Conservation (phyloP, 2,329 filamentous ascomycete genomes). For the Diaporthe aspalathi region DNA sequence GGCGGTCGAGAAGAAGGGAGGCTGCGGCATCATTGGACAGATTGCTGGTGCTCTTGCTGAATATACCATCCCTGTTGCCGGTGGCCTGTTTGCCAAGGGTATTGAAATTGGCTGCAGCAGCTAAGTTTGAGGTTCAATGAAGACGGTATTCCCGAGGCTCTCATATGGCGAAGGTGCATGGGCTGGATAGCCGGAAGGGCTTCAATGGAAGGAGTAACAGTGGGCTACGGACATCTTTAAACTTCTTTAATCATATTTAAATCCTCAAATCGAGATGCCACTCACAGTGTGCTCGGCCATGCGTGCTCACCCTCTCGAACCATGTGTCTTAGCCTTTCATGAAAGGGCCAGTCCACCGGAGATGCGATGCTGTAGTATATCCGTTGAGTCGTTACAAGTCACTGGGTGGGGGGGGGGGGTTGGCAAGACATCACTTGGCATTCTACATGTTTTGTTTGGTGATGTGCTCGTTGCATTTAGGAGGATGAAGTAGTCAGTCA, state of each 20-base stretch:
- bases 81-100: conserved; percentile 21
- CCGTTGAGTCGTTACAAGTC: too few relatives aligned
- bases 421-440: too few relatives aligned
- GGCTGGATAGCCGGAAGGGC: too few relatives aligned
- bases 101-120: conserved; percentile 17
- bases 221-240: not conserved
- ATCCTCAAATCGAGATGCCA: not conserved
- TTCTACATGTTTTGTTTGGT: too few relatives aligned
- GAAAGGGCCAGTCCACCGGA: not conserved
- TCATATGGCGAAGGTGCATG: not conserved
- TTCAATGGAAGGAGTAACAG: too few relatives aligned
- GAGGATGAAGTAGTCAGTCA: too few relatives aligned
- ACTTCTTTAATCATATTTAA: not conserved
- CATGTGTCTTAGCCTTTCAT: not conserved
- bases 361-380: too few relatives aligned
- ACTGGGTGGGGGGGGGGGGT: too few relatives aligned
- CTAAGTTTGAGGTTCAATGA: not conserved
- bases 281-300: not conserved
- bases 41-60: conserved; percentile 5
- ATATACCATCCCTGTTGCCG: conserved; percentile 2
- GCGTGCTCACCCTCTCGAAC: not conserved
- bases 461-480: too few relatives aligned
- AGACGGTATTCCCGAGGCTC: too few relatives aligned
- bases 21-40: conserved; percentile 15
- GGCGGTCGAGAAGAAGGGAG: conserved; percentile 1